Evolutionary conservation across 116 monocot genomes (phyloP).

Genomic region (Dioscorea cayenensis): DNA sequence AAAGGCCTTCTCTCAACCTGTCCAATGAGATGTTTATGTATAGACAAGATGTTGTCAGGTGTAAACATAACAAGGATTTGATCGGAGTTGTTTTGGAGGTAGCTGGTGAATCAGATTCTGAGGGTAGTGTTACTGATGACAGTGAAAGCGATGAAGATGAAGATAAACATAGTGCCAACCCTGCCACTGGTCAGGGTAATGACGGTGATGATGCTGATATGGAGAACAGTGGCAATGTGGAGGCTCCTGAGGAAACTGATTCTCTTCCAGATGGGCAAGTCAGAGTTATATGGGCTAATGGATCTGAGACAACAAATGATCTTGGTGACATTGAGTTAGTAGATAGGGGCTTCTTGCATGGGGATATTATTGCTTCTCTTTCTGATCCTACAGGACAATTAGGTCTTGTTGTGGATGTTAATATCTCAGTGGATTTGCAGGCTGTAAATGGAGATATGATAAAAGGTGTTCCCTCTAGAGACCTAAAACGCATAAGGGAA

Average conservation of each 20-base stretch:
- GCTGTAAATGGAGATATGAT: conserved; percentile 41
- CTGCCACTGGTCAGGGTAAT: conserved; percentile 1
- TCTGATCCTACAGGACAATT: conserved; percentile 80
- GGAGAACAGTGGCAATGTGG: conserved; percentile 15
- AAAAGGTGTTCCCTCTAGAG: conserved; percentile 49
- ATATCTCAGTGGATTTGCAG: conserved; percentile 59
- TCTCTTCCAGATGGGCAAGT: conserved; percentile 58
- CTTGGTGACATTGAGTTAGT: conserved; percentile 41
- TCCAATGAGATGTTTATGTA: conserved; percentile 45
- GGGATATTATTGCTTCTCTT: conserved; percentile 72
- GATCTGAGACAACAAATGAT: conserved; percentile 56
- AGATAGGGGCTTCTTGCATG: conserved; percentile 75
- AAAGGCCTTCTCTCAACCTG: conserved; percentile 4
- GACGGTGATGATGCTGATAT: conserved; percentile 14
- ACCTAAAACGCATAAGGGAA: conserved; percentile 65
- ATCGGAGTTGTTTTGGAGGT: conserved; percentile 78
- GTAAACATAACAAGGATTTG: conserved; percentile 35
- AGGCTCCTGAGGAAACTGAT: conserved; percentile 18
- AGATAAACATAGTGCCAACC: conserved; percentile 9
- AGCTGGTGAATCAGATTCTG: conserved; percentile 86
- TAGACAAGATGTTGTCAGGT: conserved; percentile 80
- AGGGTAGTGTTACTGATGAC: conserved; percentile 48
- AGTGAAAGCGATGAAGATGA: conserved; percentile 42
- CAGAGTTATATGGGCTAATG: conserved; percentile 75
- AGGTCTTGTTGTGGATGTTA: conserved; percentile 77